Evolutionary conservation across 495 filamentous ascomycete species (phyloP), one percentile per base, ranked within the genome.

Genomic region (Neurospora sp.): DNA sequence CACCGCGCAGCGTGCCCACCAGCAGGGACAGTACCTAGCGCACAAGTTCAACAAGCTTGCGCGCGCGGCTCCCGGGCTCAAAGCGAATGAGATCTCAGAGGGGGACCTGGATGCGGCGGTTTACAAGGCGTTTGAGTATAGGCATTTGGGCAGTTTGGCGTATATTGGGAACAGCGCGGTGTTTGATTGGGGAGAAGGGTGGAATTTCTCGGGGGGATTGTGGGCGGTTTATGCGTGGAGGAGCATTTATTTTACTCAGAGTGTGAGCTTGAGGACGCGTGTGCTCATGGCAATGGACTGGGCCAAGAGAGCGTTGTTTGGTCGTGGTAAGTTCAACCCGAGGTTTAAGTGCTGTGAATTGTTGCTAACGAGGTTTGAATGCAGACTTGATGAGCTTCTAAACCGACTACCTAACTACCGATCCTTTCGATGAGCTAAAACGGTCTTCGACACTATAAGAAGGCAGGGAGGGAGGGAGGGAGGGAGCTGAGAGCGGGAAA

Each of bases 221-320:
- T 84, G 97, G 85, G 96, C 93, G 12, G 94, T 98, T 76, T 99
- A 99, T 82, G 88, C 97, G 70, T 99, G 96, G 96, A 84, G 94
- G 61, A 95, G 93, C 76, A 90, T 98, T 40, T 99, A 99, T 82
- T 98, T 99, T 82, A 94, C 96, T 22, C 93, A 99, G 87, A 97
- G 94, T 81, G 96, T 99, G 53, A 97, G 94, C 79, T 86, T 97
- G 69, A 84, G 96, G 78, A 99, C 96, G 59, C 86, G 96, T 71
- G 86, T 93, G 75, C 81, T 99, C 81, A 83, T 99, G 84, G 94
- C 94, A 0, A 98, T 99, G 96, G 96, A 99, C 83, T 99, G 96
- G 96, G 89, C 86, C 10, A 99, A 98, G 89, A 87, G 96, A 81
- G 91, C 93, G 16, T 79, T 99, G 20, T 99, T 99, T 83, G 96